Conservation (phyloP, 192 early-diverging fungal species). For the Backusella circina region DNA sequence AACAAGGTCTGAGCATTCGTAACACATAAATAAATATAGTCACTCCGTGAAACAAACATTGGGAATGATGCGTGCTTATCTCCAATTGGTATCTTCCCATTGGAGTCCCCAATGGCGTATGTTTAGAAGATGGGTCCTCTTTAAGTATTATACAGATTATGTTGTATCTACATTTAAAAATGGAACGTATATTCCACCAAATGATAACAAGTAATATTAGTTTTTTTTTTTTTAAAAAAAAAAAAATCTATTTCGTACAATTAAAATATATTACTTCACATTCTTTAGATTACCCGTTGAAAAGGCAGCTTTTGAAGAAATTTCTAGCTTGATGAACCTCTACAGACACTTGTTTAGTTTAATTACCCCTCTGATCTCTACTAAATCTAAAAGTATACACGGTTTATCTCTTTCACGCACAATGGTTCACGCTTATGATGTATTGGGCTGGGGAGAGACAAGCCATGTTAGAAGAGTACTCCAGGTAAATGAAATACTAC, state of each 20-base stretch:
- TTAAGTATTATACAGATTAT: conserved; percentile 45
- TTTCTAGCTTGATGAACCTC: not conserved
- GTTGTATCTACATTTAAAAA: conserved; percentile 33
- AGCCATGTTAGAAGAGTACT: conserved; percentile 6
- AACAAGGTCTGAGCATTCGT: not conserved
- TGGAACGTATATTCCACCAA: conserved; percentile 29
- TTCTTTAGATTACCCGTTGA: not conserved
- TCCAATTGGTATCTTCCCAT: conserved; percentile 25
- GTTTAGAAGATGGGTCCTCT: conserved; percentile 49
- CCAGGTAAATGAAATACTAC: not conserved
- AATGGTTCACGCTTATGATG: not conserved
- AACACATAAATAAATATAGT: not conserved
- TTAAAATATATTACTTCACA: not conserved
- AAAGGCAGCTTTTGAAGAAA: not conserved
- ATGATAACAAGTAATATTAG: not conserved
- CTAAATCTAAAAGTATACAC: not conserved
- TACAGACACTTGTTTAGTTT: conserved; percentile 3
- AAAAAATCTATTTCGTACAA: not conserved
- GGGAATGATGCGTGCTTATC: conserved; percentile 6
- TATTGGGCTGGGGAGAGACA: conserved; percentile 4
- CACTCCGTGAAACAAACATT: not conserved
- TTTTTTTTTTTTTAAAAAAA: not conserved
- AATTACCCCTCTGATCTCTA: not conserved
- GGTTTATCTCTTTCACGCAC: not conserved
- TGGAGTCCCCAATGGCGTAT: conserved; percentile 48